Conservation (phyloP, 768 basidiomycete species). For the Austroboletus festivus region DNA sequence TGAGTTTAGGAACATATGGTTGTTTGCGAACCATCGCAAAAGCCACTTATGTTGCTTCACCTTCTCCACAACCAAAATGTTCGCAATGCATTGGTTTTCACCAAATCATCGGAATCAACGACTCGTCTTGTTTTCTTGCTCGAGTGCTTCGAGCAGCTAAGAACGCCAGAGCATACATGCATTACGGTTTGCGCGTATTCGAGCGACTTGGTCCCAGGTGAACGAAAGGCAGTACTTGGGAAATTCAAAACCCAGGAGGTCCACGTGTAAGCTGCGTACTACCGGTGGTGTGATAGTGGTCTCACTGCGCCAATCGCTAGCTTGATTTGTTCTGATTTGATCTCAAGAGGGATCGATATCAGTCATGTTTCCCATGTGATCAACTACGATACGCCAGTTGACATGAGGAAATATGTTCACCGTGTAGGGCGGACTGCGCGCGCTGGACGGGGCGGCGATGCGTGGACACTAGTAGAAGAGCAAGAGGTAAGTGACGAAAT, state of each 20-base stretch:
- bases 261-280: slow-evolving; percentile 59
- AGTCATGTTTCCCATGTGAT: slow-evolving; percentile 90
- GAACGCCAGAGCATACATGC: slow-evolving; percentile 15
- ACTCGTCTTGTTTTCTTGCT: slow-evolving; percentile 77
- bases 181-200: slow-evolving; percentile 74
- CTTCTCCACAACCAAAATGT: slow-evolving; percentile 65
- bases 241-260: slow-evolving; percentile 80
- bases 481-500: slow-evolving; percentile 59
- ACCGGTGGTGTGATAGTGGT: background rate
- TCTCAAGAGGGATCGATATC: slow-evolving; percentile 94
- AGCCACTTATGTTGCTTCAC: slow-evolving; percentile 87
- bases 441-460: slow-evolving; percentile 83
- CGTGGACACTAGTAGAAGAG: slow-evolving; percentile 95
- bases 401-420: slow-evolving; percentile 98
- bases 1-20: slow-evolving; percentile 79
- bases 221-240: slow-evolving; percentile 74
- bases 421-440: slow-evolving; percentile 95
- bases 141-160: slow-evolving; percentile 70
- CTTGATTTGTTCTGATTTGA: slow-evolving; percentile 93
- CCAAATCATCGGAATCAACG: slow-evolving; percentile 94
- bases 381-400: slow-evolving; percentile 94
- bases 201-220: slow-evolving; percentile 71
- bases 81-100: slow-evolving; percentile 82
- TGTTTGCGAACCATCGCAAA: slow-evolving; percentile 71
- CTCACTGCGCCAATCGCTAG: slow-evolving; percentile 39